These are phyloP conservation scores for Syncephalastrum monosporum DNA, from an alignment of 371 early-diverging fungal genomes.

Conservation along the genomic window DNA sequence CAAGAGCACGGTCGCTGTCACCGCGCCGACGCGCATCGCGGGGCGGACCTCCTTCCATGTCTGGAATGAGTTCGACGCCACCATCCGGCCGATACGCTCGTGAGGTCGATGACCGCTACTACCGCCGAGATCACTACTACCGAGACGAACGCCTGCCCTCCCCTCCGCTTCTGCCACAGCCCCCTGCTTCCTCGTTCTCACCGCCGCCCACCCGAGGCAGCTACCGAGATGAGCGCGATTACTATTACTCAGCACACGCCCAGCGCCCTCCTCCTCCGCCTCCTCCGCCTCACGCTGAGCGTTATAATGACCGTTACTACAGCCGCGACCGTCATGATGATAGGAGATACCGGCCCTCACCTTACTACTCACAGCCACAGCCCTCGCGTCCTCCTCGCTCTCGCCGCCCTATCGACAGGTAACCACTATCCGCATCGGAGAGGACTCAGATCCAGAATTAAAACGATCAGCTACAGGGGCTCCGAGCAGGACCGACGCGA, in stretches of 20 bases:
- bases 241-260: slow-evolving; percentile 11
- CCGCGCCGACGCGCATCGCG: slow-evolving; percentile 3
- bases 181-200: too few relatives aligned
- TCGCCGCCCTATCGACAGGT: slow-evolving; percentile 61
- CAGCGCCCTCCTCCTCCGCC: slow-evolving; percentile 5
- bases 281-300: slow-evolving; percentile 19
- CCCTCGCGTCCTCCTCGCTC: slow-evolving; percentile 30
- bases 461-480: slow-evolving; percentile 31
- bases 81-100: too few relatives aligned
- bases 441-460: slow-evolving; percentile 1
- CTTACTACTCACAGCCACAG: slow-evolving; percentile 27
- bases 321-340: slow-evolving; percentile 26
- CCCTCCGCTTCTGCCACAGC: too few relatives aligned
- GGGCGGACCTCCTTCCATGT: too few relatives aligned
- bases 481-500: slow-evolving; percentile 64
- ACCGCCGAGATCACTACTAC: too few relatives aligned
- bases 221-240: slow-evolving; percentile 41
- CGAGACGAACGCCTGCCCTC: too few relatives aligned
- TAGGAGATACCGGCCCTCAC: slow-evolving; percentile 31
- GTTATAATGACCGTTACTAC: slow-evolving; percentile 33
- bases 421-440: slow-evolving; percentile 4
- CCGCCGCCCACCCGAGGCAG: slow-evolving; percentile 3
- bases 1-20: slow-evolving; percentile 1
- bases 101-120: too few relatives aligned
- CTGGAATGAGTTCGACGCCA: too few relatives aligned